Evolutionary conservation across 2,329 filamentous ascomycete species (phyloP), one percentile per base, ranked within the genome.

Genomic region (Cordyceps tenuipes): DNA sequence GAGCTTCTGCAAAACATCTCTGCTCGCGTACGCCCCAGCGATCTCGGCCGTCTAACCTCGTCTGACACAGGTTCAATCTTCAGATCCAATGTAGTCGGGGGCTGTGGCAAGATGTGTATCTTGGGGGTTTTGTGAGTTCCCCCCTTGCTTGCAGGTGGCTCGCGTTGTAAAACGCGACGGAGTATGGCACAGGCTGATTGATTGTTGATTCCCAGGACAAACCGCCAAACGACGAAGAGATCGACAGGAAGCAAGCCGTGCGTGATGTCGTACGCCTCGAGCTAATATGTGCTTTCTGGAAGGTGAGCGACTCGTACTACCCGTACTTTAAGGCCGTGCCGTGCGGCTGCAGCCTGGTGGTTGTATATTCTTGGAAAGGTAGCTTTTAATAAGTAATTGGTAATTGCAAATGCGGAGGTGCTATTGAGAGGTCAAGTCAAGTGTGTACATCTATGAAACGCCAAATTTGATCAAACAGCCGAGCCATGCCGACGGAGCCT

Each of bases 221-320:
- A 6, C 72, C 71, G n/a, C 59, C 63, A 1, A 69, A 73, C 43
- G 69, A 73, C 43, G 59, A 69, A 3, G 66, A 72, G 44, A 62
- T 77, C 10, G 71, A 79, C 55, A 81, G 76, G 74, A 70, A 75
- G 62, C 66, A 70, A 26, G 75, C 76, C 59, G 57, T 83, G 13
- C 73, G 72, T 48, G 75, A 80, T 62, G 62, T 77, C 13, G 71
- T 77, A 13, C 76, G 69, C 48, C 70, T 84, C 12, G 68, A 76
- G 59, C 62, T 63, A n/a, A 73, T 83, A 58, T 79, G 78, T 61
- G 86, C 85, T 0, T 91, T 90, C 67, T 93, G 89, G 88, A 92
- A 92, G 72, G 76, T 86, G 12, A 81, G 77, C 48, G 84, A 88
- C 64, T 71, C 73, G 17, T 68, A 70, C 29, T 62, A 64, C 58